Evolutionary conservation across 345 rosid genomes (phyloP).

Genomic region (Carallia pectinifolia): DNA sequence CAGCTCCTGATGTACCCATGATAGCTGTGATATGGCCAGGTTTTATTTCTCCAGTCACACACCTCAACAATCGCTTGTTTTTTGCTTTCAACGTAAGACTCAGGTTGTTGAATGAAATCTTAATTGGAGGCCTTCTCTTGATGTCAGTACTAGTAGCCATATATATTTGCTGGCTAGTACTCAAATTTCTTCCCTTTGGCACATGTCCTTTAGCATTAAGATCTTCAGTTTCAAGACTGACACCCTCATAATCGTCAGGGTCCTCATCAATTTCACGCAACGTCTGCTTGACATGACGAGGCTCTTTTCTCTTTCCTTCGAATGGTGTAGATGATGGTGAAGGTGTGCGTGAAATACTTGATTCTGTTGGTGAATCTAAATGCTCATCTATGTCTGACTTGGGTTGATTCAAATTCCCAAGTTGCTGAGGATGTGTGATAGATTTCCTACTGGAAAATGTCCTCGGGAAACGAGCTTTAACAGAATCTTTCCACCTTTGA

Average conservation of each 20-base stretch:
- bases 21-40: slow-evolving; percentile 87
- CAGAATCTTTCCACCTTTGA: slow-evolving; percentile 76
- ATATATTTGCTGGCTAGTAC: slow-evolving; percentile 68
- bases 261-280: slow-evolving; percentile 49
- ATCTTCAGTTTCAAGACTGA: slow-evolving; percentile 26
- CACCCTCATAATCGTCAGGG: slow-evolving; percentile 29
- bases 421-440: slow-evolving; percentile 30
- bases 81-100: slow-evolving; percentile 75
- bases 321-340: slow-evolving; percentile 23
- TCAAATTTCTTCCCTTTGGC: slow-evolving; percentile 41
- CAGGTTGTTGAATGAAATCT: slow-evolving; percentile 68
- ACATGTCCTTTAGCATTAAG: slow-evolving; percentile 32
- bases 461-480: slow-evolving; percentile 53
- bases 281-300: slow-evolving; percentile 25
- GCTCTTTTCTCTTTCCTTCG: slow-evolving; percentile 37
- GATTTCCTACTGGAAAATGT: slow-evolving; percentile 55
- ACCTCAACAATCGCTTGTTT: slow-evolving; percentile 64
- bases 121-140: slow-evolving; percentile 68
- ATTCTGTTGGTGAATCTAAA: slow-evolving; percentile 32
- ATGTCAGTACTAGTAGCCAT: slow-evolving; percentile 59
- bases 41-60: slow-evolving; percentile 74
- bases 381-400: slow-evolving; percentile 40
- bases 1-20: slow-evolving; percentile 99
- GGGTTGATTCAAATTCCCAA: slow-evolving; percentile 42
- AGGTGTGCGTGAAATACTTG: slow-evolving; percentile 30